phyloP scores from a whole-genome alignment of 163 green algal genomes.

The Scenedesmus sp. region DNA sequence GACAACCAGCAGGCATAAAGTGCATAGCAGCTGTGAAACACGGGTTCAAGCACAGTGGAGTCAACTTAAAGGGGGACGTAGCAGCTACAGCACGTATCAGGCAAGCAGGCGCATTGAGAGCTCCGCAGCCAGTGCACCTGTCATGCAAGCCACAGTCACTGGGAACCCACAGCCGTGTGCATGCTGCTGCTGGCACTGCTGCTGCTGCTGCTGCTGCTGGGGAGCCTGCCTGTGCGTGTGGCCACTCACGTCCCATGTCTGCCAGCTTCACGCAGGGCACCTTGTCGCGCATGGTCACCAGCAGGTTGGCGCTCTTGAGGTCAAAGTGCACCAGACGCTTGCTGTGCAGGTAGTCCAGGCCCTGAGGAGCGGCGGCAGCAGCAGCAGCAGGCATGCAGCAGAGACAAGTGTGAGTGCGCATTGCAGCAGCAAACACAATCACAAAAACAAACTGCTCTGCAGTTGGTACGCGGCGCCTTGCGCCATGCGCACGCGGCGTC shows the following conservation, averaged over 20 bases:
- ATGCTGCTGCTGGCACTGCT: background rate
- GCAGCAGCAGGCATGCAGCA: background rate
- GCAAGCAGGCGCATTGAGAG: background rate
- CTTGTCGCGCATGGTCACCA: conserved; percentile 80
- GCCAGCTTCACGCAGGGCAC: conserved; percentile 76
- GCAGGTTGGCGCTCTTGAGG: conserved; percentile 74
- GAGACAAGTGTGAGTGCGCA: background rate
- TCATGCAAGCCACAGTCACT: background rate
- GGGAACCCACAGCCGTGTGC: background rate
- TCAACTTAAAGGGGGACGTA: background rate
- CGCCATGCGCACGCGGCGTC: no score
- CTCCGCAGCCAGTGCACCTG: background rate
- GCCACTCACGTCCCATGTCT: background rate
- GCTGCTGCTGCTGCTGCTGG: background rate
- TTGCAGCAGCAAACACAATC: no score
- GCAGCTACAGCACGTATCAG: background rate
- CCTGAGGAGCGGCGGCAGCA: conserved; percentile 53
- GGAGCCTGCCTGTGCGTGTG: background rate
- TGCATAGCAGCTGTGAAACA: background rate
- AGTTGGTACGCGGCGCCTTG: no score
- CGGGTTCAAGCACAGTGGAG: background rate
- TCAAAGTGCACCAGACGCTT: conserved; percentile 90
- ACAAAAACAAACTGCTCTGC: no score
- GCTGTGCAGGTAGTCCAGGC: conserved; percentile 86
- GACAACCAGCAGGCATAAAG: background rate